These are phyloP conservation scores for Hypoxylon sp. DNA, from an alignment of 2,329 filamentous ascomycete species.

Conservation along the genomic window DNA sequence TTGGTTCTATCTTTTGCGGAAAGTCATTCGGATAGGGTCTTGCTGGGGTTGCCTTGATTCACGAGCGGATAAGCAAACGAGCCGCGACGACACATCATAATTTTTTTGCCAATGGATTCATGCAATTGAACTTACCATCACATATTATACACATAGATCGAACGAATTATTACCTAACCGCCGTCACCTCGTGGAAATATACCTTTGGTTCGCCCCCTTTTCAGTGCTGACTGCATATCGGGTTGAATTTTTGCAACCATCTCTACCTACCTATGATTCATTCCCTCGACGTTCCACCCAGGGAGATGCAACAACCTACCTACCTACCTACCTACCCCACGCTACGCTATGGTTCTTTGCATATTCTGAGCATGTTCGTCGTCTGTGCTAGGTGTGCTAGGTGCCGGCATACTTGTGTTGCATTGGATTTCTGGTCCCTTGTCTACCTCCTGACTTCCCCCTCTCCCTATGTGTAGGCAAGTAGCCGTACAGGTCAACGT, in stretches of 20 bases:
- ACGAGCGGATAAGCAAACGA: no score
- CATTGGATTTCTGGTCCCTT: constrained; percentile 16
- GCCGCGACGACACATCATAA: constrained; percentile 16
- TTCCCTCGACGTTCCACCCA: no score
- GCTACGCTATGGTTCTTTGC: constrained; percentile 12
- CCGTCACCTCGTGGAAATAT: constrained; percentile 24
- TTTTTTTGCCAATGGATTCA: constrained; percentile 13
- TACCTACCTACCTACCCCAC: no score
- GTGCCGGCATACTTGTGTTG: constrained; percentile 29
- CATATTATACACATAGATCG: no score
- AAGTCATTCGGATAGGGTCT: constrained; percentile 14
- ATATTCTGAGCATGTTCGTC: constrained; percentile 19
- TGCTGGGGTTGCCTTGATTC: no score
- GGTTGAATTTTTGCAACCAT: constrained; percentile 13
- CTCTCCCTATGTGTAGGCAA: no score
- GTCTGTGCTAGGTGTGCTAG: no score
- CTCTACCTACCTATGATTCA: no score
- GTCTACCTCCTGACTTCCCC: no score
- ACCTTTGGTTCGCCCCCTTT: constrained; percentile 12
- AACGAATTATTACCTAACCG: constrained; percentile 27
- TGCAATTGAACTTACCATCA: constrained; percentile 9
- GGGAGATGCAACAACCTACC: constrained; percentile 16
- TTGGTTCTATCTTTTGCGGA: no score
- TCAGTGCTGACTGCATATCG: constrained; percentile 35
- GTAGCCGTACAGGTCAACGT: constrained; percentile 9